These are phyloP conservation scores for Trametes villosa DNA, from an alignment of 768 basidiomycete genomes.

Conservation along the genomic window DNA sequence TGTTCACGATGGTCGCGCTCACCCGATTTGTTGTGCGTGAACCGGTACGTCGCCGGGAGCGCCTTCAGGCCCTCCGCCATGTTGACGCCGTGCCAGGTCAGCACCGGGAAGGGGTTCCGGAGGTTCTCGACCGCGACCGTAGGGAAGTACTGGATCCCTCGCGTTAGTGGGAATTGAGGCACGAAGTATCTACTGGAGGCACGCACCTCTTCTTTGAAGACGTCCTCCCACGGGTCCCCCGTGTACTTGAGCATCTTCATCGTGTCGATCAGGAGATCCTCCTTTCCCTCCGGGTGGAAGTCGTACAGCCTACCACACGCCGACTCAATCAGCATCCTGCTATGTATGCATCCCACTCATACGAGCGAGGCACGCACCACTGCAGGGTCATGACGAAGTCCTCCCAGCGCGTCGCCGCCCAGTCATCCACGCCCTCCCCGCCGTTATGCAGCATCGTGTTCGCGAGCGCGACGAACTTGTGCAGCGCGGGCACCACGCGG, in stretches of 20 bases:
- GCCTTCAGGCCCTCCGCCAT: constrained; percentile 63
- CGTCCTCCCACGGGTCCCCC: constrained; percentile 59
- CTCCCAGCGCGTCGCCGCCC: constrained; percentile 60
- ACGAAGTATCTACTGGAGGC: too few relatives aligned
- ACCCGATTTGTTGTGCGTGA: constrained; percentile 63
- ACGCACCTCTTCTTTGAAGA: constrained; percentile 49
- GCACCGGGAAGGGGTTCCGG: constrained; percentile 50
- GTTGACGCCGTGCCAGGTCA: constrained; percentile 61
- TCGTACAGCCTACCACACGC: constrained; percentile 54
- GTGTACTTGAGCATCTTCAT: constrained; percentile 56
- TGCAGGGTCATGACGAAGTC: constrained; percentile 60
- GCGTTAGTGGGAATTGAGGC: not conserved
- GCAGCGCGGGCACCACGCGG: constrained; percentile 51
- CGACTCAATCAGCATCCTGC: too few relatives aligned
- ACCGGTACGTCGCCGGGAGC: constrained; percentile 55
- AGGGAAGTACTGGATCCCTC: constrained; percentile 48
- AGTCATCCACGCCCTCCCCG: constrained; percentile 55
- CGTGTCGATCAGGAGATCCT: constrained; percentile 54
- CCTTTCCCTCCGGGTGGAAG: constrained; percentile 51
- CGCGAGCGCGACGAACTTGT: constrained; percentile 57
- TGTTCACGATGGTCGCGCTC: not conserved
- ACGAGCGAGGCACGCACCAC: constrained; percentile 41
- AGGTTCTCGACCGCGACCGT: constrained; percentile 43
- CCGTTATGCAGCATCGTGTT: constrained; percentile 58
- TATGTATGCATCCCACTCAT: not conserved